These are phyloP conservation scores for Pseudonitzschia pungens DNA, from an alignment of 108 stramenopile genomes.

Conservation along the genomic window DNA sequence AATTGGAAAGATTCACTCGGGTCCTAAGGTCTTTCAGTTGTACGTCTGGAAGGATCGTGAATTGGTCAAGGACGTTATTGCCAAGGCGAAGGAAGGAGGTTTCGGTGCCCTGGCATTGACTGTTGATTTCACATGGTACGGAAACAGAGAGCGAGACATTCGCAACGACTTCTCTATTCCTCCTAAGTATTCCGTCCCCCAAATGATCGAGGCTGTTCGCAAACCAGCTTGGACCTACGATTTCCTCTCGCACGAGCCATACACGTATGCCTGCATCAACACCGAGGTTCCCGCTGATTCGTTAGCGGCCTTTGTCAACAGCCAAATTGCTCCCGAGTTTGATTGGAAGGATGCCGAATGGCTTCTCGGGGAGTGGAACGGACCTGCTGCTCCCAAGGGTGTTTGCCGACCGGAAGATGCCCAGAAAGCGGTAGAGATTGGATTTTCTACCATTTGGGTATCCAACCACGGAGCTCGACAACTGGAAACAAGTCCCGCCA, in stretches of 20 bases:
- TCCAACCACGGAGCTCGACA: conserved; percentile 98
- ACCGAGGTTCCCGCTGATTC: conserved; percentile 89
- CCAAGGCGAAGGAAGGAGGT: conserved; percentile 92
- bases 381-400: conserved; percentile 94
- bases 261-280: conserved; percentile 90
- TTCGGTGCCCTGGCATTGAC: conserved; percentile 94
- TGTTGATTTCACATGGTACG: conserved; percentile 97
- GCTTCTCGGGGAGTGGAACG: conserved; percentile 92
- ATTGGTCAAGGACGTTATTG: conserved; percentile 89
- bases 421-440: conserved; percentile 79
- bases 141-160: conserved; percentile 95
- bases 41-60: conserved; percentile 98
- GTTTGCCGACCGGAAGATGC: conserved; percentile 97
- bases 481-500: conserved; percentile 93
- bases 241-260: conserved; percentile 84
- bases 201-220: conserved; percentile 81
- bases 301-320: conserved; percentile 94
- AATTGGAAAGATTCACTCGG: conserved; percentile 69
- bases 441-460: conserved; percentile 97
- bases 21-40: conserved; percentile 93
- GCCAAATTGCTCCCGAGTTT: conserved; percentile 92
- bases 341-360: conserved; percentile 96
- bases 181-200: conserved; percentile 79
- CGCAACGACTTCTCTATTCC: conserved; percentile 97
- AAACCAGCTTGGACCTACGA: conserved; percentile 93